Evolutionary conservation across 257 asterid species (phyloP), one percentile per base, ranked within the genome.

Genomic region (Euphrasia confusa): DNA sequence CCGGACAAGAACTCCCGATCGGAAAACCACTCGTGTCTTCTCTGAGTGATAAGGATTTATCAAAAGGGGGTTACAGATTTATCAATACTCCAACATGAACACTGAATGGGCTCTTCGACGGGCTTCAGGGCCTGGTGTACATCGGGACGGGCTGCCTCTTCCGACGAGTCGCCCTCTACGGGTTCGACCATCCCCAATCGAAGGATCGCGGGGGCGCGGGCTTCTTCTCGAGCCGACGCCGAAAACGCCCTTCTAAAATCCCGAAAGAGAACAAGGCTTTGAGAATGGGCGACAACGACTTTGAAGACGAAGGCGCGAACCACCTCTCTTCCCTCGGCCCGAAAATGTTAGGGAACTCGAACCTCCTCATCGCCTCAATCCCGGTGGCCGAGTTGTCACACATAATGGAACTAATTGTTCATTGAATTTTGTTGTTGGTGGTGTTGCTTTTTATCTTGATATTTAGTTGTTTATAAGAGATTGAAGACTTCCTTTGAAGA

Each of bases 51-150:
- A n/a, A n/a, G n/a, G n/a, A n/a, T n/a, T n/a, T n/a, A n/a, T n/a
- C n/a, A n/a, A n/a, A n/a, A n/a, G n/a, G n/a, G n/a, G n/a, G n/a
- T n/a, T n/a, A n/a, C n/a, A n/a, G n/a, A n/a, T n/a, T n/a, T n/a
- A 85, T 73, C 77, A 89, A 12, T 85, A 85, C 21, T 89, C 94
- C 56, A 85, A 85, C 48, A 72, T 82, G 63, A 85, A 85, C 61
- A 85, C 89, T 0, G 94, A 82, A 58, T 85, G 94, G 15, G 94
- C 94, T 57, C 83, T 85, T n/a, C n/a, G 94, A 85, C 60, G 94
- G 94, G 54, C 73, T 85, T 2, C 94, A 85, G 56, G 94, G 94
- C 3, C 89, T 89, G 2, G 88, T 84, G 48, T 84, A 84, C 4
- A 89, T 84, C 6, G 93, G 93, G 14, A 82, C 94, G 1, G 94